phyloP scores from a whole-genome alignment of 192 early-diverging fungal genomes.

The Podila minutissima region DNA sequence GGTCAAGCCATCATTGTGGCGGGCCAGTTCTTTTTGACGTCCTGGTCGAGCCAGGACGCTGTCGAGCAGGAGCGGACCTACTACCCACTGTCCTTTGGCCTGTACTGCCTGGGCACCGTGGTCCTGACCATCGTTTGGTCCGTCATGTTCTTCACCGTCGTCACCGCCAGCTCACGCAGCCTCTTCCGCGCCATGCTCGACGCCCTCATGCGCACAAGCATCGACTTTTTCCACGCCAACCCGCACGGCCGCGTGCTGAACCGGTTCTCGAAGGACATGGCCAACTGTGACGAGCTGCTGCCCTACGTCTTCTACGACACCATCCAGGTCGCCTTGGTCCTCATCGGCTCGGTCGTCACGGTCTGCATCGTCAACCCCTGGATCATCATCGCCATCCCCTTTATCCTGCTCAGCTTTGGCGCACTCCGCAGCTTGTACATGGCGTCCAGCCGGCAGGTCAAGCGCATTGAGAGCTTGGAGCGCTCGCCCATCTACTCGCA shows the following conservation, averaged over 20 bases:
- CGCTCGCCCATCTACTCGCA: conserved; percentile 72
- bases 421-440: conserved; percentile 64
- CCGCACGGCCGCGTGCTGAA: conserved; percentile 74
- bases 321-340: conserved; percentile 68
- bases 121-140: conserved; percentile 58
- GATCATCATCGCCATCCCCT: conserved; percentile 62
- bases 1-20: conserved; percentile 42
- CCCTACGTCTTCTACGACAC: conserved; percentile 67
- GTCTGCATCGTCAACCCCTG: conserved; percentile 70
- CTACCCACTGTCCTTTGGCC: conserved; percentile 55
- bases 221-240: conserved; percentile 69
- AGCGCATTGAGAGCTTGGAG: conserved; percentile 73
- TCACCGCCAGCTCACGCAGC: conserved; percentile 26
- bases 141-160: conserved; percentile 48
- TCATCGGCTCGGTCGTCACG: conserved; percentile 68
- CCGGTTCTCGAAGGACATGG: conserved; percentile 72
- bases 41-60: conserved; percentile 53
- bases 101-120: conserved; percentile 56
- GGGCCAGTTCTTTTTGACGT: conserved; percentile 65
- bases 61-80: conserved; percentile 50
- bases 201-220: conserved; percentile 56
- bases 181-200: conserved; percentile 63
- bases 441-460: conserved; percentile 68
- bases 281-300: conserved; percentile 69
- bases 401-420: conserved; percentile 58